A percentile compares a stretch with the other conserved stretches of the same genome.
Conservation (phyloP, 495 filamentous ascomycete genomes). For the Clavariopsis aquatica region DNA sequence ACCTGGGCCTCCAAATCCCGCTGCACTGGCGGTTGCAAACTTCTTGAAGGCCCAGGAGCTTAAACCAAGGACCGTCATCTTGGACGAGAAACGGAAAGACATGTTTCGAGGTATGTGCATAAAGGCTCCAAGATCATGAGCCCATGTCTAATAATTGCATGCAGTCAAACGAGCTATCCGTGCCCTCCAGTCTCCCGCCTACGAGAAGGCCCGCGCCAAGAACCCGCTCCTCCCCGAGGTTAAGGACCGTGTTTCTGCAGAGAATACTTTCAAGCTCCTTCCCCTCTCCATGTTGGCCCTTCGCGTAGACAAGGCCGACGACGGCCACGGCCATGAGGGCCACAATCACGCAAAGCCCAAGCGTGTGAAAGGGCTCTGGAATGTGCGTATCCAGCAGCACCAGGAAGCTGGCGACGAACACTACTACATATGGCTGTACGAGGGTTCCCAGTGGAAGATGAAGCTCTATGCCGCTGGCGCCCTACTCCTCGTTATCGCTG, state of each 20-base stretch:
- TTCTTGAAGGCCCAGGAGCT: slow-evolving; percentile 83
- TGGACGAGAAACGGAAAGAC: slow-evolving; percentile 95
- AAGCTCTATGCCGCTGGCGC: slow-evolving; percentile 86
- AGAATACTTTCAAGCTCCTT: slow-evolving; percentile 92
- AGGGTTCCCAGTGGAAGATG: slow-evolving; percentile 88
- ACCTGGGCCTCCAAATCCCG: slow-evolving; percentile 79
- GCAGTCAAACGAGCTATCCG: slow-evolving; percentile 95
- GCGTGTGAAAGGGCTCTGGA: slow-evolving; percentile 94
- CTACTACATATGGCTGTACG: slow-evolving; percentile 97
- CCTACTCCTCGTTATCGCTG: slow-evolving; percentile 74
- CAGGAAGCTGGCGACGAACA: slow-evolving; percentile 88
- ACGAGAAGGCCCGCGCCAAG: slow-evolving; percentile 83
- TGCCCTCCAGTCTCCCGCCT: slow-evolving; percentile 84
- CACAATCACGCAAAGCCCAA: slow-evolving; percentile 78
- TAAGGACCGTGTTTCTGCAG: slow-evolving; percentile 78
- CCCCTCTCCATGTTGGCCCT: slow-evolving; percentile 94
- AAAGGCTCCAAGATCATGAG: not conserved
- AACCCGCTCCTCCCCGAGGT: slow-evolving; percentile 86
- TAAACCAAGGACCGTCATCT: slow-evolving; percentile 87
- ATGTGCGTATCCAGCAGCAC: slow-evolving; percentile 92
- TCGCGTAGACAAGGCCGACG: slow-evolving; percentile 83
- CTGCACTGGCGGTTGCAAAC: slow-evolving; percentile 84
- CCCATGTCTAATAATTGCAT: not conserved
- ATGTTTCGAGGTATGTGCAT: slow-evolving; percentile 80
- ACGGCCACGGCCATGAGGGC: slow-evolving; percentile 63